Evolutionary conservation across 2,329 filamentous ascomycete genomes (phyloP).

Genomic region (Arthrobotrys sphaeroides): DNA sequence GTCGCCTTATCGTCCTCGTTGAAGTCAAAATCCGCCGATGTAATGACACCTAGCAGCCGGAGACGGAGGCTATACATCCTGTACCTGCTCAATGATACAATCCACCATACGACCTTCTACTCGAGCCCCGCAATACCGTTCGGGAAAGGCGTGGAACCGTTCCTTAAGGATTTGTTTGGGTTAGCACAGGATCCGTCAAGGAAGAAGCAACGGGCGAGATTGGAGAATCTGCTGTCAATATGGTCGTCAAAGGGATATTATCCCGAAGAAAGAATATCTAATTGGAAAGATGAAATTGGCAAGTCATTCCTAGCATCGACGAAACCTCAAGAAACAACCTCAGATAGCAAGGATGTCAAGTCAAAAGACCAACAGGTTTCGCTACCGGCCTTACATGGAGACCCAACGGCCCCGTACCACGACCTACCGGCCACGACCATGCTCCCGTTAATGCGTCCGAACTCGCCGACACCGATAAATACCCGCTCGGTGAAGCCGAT

Average conservation of each 20-base stretch:
- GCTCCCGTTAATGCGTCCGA: constrained; percentile 79
- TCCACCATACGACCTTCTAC: constrained; percentile 73
- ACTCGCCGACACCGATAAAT: constrained; percentile 78
- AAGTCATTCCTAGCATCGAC: constrained; percentile 58
- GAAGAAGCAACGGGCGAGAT: constrained; percentile 72
- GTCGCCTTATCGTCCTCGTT: constrained; percentile 73
- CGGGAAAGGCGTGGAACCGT: constrained; percentile 68
- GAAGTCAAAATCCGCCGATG: constrained; percentile 55
- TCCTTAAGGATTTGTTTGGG: constrained; percentile 71
- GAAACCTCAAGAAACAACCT: neutral
- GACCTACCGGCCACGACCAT: constrained; percentile 84
- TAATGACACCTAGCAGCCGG: constrained; percentile 66
- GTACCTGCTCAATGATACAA: constrained; percentile 79
- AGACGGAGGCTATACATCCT: constrained; percentile 78
- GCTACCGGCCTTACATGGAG: constrained; percentile 80
- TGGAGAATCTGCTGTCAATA: constrained; percentile 72
- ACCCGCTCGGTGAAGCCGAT: constrained; percentile 76
- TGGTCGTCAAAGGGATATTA: constrained; percentile 78
- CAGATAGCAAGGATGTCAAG: constrained; percentile 7
- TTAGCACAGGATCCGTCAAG: constrained; percentile 68
- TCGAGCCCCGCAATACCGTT: constrained; percentile 66
- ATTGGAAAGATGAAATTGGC: constrained; percentile 69
- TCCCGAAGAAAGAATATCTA: constrained; percentile 65
- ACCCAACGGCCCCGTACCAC: constrained; percentile 77
- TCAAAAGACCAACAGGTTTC: constrained; percentile 31